Percentiles rank a stretch among this genome's conserved stretches.
Evolutionary conservation across 148 eudicot genomes (phyloP).

Genomic region (Rhododendron ferrugineum): DNA sequence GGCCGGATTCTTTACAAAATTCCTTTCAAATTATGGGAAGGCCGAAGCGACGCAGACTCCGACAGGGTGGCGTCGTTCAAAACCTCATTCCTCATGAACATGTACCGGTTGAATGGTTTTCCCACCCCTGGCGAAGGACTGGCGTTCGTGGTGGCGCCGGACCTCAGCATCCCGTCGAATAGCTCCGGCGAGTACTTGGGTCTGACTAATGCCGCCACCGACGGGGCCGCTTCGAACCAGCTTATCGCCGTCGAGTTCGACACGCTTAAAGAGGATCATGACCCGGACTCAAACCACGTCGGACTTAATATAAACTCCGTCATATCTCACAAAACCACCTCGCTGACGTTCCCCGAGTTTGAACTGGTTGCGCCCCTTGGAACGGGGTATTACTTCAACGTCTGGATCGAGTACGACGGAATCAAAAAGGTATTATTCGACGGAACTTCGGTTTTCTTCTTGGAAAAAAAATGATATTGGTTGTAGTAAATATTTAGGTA

Average conservation of each 20-base stretch:
- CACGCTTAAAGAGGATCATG: constrained; percentile 42
- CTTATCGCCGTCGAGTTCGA: constrained; percentile 77
- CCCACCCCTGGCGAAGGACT: constrained; percentile 54
- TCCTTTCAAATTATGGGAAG: constrained; percentile 49
- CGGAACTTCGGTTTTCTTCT: too few species aligned
- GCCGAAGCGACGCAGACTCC: background rate
- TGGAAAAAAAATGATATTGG: too few species aligned
- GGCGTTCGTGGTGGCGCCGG: constrained; percentile 60
- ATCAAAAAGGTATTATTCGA: constrained; percentile 2
- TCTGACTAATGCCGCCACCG: constrained; percentile 51
- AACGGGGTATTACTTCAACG: constrained; percentile 37
- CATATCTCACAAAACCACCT: constrained; percentile 22
- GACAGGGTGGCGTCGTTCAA: constrained; percentile 48
- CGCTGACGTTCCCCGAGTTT: constrained; percentile 28
- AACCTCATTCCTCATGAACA: constrained; percentile 50
- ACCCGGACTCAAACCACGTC: constrained; percentile 66
- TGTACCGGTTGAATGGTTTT: constrained; percentile 11
- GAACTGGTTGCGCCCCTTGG: constrained; percentile 25
- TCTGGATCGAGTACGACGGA: constrained; percentile 60
- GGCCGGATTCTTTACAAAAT: constrained; percentile 39
- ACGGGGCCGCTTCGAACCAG: constrained; percentile 29
- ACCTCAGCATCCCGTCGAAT: constrained; percentile 21
- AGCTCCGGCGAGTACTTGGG: constrained; percentile 33
- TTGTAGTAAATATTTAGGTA: too few species aligned
- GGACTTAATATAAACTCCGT: constrained; percentile 56